Conservation (phyloP, 768 basidiomycete genomes). For the Pulveroboletus ravenelii region DNA sequence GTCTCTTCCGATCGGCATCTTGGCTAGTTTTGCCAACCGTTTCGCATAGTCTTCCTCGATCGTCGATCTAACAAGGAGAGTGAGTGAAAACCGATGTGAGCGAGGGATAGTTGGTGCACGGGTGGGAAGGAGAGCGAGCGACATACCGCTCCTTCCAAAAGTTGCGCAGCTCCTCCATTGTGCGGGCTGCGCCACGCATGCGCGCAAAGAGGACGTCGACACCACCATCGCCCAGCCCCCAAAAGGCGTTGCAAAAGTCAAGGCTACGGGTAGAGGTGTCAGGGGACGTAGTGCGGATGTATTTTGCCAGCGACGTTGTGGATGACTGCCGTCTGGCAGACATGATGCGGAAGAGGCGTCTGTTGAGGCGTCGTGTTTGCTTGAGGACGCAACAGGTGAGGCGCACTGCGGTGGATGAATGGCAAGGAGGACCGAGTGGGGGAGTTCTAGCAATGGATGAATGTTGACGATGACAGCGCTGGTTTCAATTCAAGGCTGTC, state of each 20-base stretch:
- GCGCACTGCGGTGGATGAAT: constrained; percentile 10
- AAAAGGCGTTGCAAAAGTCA: constrained; percentile 97
- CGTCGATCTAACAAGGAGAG: constrained; percentile 47
- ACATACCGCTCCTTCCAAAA: constrained; percentile 95
- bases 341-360: constrained; percentile 38
- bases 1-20: constrained; percentile 72
- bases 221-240: constrained; percentile 83
- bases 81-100: neutral
- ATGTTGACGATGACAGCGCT: neutral
- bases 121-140: neutral
- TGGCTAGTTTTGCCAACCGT: constrained; percentile 73
- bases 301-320: constrained; percentile 74
- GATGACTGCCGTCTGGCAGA: constrained; percentile 76
- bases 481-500: neutral
- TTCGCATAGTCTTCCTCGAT: constrained; percentile 98
- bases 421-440: neutral
- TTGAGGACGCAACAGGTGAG: constrained; percentile 15
- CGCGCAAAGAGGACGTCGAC: constrained; percentile 88
- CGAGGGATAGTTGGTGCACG: neutral
- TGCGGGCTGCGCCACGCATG: constrained; percentile 79
- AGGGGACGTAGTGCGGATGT: constrained; percentile 50
- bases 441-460: neutral
- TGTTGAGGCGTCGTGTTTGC: constrained; percentile 14
- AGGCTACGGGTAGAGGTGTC: constrained; percentile 45
- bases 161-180: constrained; percentile 79